Evolutionary conservation across 169 alveolate species (phyloP), one percentile per base, ranked within the genome.

Genomic region (Plasmodium cynomolgi): DNA sequence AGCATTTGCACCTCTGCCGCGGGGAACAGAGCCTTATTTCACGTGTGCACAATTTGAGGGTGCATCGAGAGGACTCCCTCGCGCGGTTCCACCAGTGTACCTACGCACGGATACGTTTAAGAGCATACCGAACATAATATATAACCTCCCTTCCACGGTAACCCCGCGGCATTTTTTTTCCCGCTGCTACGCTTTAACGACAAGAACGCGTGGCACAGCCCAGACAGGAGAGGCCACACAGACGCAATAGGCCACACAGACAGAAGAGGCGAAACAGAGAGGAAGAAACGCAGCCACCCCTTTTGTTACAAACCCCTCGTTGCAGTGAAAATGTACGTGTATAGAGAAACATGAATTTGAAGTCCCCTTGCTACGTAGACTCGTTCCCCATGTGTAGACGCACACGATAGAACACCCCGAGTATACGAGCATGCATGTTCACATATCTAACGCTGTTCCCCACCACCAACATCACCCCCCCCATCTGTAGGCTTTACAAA

Each of bases 401-500:
- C 44, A 37, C 44, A 3, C 4, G 8, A 37, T 62, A 26, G 31
- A 4, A 62, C 15, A 2, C 31, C 75, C 31, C 23, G 34, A 20
- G 5, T 62, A 4, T 62, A 75, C 58, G 20, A 0, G 0, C 23
- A 81, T 33, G 39, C 34, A 82, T 50, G 37, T 33, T n/a, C 68
- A 82, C 39, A 29, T 82, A 82, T 81, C 2, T 81, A 54, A 41
- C 50, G 50, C 15, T 41, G 2, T n/a, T 44, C 5, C 56, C 3
- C 56, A n/a, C 11, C 58, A 44, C 11, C 5, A 44, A 44, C 5
- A 44, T n/a, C 0, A 13, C 41, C 15, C 74, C 73, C 58, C 23
- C 23, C 20, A n/a, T n/a, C n/a, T 84, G 31, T 8, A 84, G 93
- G 93, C 26, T 84, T 31, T 84, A 84, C 56, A 84, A 84, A 84